Conservation (phyloP, 495 filamentous ascomycete genomes). For the Venustampulla echinocandica region DNA sequence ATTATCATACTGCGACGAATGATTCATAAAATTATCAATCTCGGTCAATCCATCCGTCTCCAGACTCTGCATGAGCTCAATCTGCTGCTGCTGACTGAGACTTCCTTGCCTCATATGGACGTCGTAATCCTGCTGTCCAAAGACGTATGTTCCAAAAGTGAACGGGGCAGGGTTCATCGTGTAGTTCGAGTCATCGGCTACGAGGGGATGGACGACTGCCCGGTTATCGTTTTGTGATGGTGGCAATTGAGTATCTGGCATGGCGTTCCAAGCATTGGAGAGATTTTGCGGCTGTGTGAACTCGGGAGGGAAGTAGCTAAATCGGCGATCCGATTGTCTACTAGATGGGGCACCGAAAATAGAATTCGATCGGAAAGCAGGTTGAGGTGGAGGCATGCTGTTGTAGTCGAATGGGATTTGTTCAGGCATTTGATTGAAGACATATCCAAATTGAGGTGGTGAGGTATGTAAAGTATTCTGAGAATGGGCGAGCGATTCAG, state of each 20-base stretch:
- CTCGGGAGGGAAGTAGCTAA: constrained; percentile 46
- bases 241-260: constrained; percentile 17
- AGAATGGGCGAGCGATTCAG: constrained; percentile 17
- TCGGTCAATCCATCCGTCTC: constrained; percentile 56
- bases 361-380: constrained; percentile 45
- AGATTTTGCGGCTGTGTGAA: constrained; percentile 16
- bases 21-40: constrained; percentile 52
- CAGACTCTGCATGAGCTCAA: constrained; percentile 58
- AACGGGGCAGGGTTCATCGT: constrained; percentile 17
- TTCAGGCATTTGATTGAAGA: constrained; percentile 38
- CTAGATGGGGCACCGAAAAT: constrained; percentile 44
- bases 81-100: constrained; percentile 60
- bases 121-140: constrained; percentile 12
- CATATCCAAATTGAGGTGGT: constrained; percentile 42
- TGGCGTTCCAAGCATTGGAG: constrained; percentile 21
- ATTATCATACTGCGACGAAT: constrained; percentile 19
- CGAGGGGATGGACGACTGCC: constrained; percentile 4
- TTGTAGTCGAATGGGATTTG: constrained; percentile 24
- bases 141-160: constrained; percentile 13
- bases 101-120: constrained; percentile 43
- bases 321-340: constrained; percentile 33
- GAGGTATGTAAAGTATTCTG: constrained; percentile 26
- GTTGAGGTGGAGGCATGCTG: constrained; percentile 24
- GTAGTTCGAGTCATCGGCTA: constrained; percentile 19
- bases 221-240: neutral